Conservation (phyloP, 257 asterid genomes). For the Solanum clarkiae region DNA sequence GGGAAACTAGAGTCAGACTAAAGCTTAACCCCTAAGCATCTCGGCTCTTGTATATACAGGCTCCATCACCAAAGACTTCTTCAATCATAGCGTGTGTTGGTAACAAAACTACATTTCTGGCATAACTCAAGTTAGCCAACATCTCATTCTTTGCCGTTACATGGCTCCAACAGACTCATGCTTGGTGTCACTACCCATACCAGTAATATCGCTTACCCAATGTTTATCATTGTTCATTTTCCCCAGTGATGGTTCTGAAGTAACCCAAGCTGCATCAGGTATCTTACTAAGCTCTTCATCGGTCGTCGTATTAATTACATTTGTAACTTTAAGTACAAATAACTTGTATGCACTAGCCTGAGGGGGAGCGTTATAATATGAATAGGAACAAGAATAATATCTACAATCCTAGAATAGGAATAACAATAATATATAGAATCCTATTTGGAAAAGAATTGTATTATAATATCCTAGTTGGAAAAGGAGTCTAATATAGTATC, state of each 20-base stretch:
- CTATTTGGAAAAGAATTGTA: too few relatives aligned
- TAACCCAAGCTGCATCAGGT: background rate
- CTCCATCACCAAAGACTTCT: constrained; percentile 35
- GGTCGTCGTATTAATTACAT: too few relatives aligned
- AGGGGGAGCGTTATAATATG: too few relatives aligned
- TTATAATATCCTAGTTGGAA: too few relatives aligned
- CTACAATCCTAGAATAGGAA: too few relatives aligned
- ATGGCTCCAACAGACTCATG: constrained; percentile 5
- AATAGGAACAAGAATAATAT: too few relatives aligned
- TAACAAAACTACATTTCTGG: constrained; percentile 22
- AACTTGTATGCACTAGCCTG: too few relatives aligned
- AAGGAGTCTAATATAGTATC: too few relatives aligned
- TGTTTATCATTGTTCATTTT: constrained; percentile 2
- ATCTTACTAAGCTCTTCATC: too few relatives aligned
- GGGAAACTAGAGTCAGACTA: background rate
- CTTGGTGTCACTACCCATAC: background rate
- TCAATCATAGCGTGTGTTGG: constrained; percentile 36
- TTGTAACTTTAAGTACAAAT: too few relatives aligned
- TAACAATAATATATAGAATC: too few relatives aligned
- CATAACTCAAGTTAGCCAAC: constrained; percentile 9
- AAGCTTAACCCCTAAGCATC: constrained; percentile 5
- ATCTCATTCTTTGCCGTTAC: constrained; percentile 24
- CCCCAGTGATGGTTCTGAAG: background rate
- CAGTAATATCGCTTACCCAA: background rate
- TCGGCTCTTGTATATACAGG: constrained; percentile 9